These are phyloP conservation scores for Trichosanthes truncata DNA, from an alignment of 306 rosid species.

Conservation along the genomic window DNA sequence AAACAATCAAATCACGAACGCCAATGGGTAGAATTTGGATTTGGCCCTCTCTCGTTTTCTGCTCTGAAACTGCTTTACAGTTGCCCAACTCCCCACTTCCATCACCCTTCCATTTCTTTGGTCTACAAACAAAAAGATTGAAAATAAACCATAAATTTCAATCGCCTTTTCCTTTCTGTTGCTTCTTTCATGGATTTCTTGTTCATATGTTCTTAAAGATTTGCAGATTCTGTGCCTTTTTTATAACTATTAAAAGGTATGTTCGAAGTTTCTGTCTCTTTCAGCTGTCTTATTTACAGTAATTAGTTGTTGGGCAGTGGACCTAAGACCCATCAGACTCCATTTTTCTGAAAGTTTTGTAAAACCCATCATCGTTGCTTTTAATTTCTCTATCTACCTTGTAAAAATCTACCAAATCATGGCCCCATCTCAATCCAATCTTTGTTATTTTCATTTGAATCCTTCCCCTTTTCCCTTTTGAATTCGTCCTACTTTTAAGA, in stretches of 20 bases:
- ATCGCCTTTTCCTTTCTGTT: background rate
- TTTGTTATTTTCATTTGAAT: background rate
- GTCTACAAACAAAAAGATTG: background rate
- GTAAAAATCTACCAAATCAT: background rate
- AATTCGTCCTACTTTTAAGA: background rate
- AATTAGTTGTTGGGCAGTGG: background rate
- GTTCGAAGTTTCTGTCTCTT: background rate
- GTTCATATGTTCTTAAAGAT: background rate
- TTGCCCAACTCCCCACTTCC: background rate
- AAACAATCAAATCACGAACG: background rate
- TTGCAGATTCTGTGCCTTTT: background rate
- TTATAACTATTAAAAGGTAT: background rate
- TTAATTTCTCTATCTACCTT: background rate
- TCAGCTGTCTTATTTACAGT: background rate
- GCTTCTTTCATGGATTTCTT: background rate
- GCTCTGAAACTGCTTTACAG: background rate
- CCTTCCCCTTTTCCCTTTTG: background rate
- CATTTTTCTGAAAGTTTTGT: background rate
- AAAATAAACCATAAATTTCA: background rate
- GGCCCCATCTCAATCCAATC: constrained; percentile 1
- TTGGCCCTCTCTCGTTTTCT: background rate
- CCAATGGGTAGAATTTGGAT: background rate
- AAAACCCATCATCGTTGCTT: constrained; percentile 1
- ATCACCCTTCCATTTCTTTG: background rate
- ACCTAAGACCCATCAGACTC: background rate